Conservation (phyloP, 2,329 filamentous ascomycete species). For the Cercospora sp. region DNA sequence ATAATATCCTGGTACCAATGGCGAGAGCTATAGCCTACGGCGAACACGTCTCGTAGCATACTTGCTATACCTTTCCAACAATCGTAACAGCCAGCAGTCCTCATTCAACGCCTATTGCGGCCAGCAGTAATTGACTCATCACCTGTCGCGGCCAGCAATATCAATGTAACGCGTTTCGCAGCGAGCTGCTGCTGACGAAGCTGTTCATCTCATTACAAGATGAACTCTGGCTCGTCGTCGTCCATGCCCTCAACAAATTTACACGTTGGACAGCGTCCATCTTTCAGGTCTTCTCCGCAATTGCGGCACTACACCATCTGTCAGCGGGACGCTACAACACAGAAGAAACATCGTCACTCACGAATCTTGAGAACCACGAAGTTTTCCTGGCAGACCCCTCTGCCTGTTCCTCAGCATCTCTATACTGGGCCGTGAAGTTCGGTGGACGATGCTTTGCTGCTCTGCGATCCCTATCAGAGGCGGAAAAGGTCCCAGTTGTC, state of each 20-base stretch:
- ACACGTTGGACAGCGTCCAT: constrained; percentile 2
- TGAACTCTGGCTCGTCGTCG: background rate
- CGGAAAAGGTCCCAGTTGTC: background rate
- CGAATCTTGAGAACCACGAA: background rate
- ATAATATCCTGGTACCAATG: too few species aligned
- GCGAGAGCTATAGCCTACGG: background rate
- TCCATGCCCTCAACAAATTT: background rate
- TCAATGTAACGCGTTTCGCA: background rate
- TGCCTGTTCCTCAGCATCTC: background rate
- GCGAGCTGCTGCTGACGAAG: background rate
- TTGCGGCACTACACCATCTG: background rate
- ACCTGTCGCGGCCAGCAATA: background rate
- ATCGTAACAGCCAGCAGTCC: background rate
- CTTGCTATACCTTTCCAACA: background rate
- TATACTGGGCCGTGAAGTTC: background rate
- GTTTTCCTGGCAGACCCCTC: background rate
- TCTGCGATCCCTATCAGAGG: constrained; percentile 1
- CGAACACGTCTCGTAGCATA: background rate
- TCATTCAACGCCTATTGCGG: background rate
- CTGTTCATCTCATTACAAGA: background rate
- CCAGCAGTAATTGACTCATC: background rate
- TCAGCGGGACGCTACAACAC: background rate
- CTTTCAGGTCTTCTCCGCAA: background rate
- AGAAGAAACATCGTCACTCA: background rate
- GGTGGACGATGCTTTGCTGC: background rate